Conservation (phyloP, 208 protist species). For the Phytomonas sp. region DNA sequence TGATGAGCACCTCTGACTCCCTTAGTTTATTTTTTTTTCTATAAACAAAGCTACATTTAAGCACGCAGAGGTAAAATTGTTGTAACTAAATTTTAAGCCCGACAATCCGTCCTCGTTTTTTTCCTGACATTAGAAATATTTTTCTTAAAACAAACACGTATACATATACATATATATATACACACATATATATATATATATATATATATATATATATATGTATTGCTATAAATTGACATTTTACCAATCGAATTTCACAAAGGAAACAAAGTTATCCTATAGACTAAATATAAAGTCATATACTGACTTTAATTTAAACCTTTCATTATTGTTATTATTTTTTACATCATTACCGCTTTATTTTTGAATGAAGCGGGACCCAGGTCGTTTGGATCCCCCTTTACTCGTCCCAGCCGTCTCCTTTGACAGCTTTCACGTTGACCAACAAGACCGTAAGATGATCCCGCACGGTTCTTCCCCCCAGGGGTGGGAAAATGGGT, state of each 20-base stretch:
- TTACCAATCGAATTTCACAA: not conserved
- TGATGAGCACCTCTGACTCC: not conserved
- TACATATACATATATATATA: too few species aligned
- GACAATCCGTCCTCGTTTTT: not conserved
- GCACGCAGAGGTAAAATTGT: not conserved
- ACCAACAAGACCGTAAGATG: not conserved
- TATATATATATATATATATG: not conserved
- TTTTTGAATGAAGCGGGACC: slow-evolving; percentile 7
- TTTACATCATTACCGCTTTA: slow-evolving; percentile 14
- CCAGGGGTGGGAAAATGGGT: not conserved
- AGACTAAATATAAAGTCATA: not conserved
- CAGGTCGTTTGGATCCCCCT: not conserved
- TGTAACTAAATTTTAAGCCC: not conserved
- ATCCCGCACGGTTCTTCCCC: not conserved
- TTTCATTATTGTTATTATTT: slow-evolving; percentile 1
- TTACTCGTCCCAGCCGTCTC: not conserved
- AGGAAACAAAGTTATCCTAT: not conserved
- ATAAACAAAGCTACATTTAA: not conserved
- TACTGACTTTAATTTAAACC: not conserved
- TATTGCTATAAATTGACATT: not conserved
- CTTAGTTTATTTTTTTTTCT: not conserved
- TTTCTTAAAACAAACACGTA: too few species aligned
- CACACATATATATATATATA: too few species aligned
- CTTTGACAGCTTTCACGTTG: not conserved
- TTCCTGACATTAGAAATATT: not conserved